Evolutionary conservation across 192 early-diverging fungal genomes (phyloP), one percentile per base, ranked within the genome.

Genomic region (Gamsiella multidivaricata): DNA sequence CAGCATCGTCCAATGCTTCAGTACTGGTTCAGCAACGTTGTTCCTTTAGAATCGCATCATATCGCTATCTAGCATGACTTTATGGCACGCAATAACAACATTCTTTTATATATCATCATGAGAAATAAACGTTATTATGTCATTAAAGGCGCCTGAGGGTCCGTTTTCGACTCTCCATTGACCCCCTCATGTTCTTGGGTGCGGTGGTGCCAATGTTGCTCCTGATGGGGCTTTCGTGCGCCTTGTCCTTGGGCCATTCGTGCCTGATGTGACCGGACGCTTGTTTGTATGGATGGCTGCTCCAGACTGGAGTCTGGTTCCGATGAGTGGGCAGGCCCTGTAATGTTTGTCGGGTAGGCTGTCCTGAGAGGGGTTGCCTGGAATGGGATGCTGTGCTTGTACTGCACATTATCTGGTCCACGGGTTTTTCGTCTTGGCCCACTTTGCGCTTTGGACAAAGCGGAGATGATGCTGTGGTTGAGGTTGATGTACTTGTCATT

Each of bases 131-230:
- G n/a, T 41, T 18, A 46, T 18, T 18, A 18, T 5, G 5, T n/a
- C n/a, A 14, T 49, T 20, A 60, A 70, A 66, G 59, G 12, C 59
- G 42, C 20, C 59, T n/a, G 11, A 61, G 45, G 8, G 29, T 34
- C 25, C 31, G 45, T 36, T 61, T 61, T n/a, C 59, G 59, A 49
- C 23, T 60, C 22, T 60, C 59, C 14, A 22, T 32, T 3, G 18
- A 17, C 5, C 29, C 45, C 31, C 49, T 61, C 17, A 18, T 9
- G 32, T 34, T 50, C 37, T 22, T 18, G 20, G 18, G 45, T 3
- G 45, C 2, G 17, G 14, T 61, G 2, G 37, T 12, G 31, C 43
- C 46, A 12, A 61, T 22, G 17, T 43, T 22, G 3, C 7, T 2
- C 23, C 17, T 41, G 32, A 28, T 15, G 9, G 43, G 17, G 25